These are phyloP conservation scores for Corylus americana DNA, from an alignment of 306 rosid genomes.

Conservation along the genomic window DNA sequence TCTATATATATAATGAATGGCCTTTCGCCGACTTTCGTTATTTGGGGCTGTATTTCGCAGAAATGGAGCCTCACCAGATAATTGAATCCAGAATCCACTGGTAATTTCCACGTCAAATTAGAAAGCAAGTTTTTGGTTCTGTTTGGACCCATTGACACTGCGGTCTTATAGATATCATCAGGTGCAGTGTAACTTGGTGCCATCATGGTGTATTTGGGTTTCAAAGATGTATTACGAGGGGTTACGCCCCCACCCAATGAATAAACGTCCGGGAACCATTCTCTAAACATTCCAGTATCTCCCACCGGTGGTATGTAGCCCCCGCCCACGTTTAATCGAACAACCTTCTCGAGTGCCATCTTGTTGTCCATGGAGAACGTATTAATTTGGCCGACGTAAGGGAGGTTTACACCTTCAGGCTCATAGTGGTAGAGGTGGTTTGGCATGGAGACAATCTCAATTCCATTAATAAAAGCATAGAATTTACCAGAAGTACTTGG, in stretches of 20 bases:
- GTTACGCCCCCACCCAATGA: not conserved
- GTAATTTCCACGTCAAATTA: slow-evolving; percentile 40
- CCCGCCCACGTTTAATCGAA: slow-evolving; percentile 45
- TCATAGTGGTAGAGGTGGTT: slow-evolving; percentile 1
- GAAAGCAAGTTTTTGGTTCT: not conserved
- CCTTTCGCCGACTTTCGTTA: rapidly evolving
- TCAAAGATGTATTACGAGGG: not conserved
- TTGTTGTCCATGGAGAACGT: not conserved
- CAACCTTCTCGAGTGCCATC: slow-evolving; percentile 34
- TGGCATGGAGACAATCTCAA: slow-evolving; percentile 50
- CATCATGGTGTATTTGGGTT: not conserved
- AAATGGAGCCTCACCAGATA: slow-evolving; percentile 48
- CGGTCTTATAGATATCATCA: slow-evolving; percentile 22
- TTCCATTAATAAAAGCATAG: slow-evolving; percentile 47
- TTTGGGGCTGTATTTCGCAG: not conserved
- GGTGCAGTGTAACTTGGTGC: slow-evolving; percentile 36
- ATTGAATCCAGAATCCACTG: slow-evolving; percentile 43
- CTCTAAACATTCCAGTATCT: slow-evolving; percentile 40
- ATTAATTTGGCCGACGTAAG: not conserved
- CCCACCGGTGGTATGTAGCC: slow-evolving; percentile 15
- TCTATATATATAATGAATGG: not conserved
- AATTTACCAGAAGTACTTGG: slow-evolving; percentile 17
- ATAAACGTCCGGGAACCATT: slow-evolving; percentile 20
- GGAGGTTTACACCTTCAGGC: not conserved
- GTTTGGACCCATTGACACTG: not conserved